Conservation (phyloP, 75 land plant species). For the Isoetes taiwanensis region DNA sequence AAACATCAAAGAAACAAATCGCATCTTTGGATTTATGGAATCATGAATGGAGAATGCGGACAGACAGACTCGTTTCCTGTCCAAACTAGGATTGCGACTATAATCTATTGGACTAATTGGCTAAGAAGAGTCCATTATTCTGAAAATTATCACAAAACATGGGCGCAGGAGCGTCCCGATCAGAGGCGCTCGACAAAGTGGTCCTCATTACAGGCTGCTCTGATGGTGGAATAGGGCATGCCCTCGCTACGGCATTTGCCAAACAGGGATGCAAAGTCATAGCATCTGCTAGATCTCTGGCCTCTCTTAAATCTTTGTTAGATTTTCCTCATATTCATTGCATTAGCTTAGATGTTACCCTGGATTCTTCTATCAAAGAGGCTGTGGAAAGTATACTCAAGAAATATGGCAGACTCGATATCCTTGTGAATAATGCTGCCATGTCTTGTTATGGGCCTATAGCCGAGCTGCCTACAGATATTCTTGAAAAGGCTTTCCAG, state of each 20-base stretch:
- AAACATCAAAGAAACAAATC: no score
- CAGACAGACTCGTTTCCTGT: no score
- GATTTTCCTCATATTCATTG: no score
- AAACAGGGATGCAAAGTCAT: slow-evolving; percentile 43
- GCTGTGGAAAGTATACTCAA: slow-evolving; percentile 28
- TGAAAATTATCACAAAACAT: no score
- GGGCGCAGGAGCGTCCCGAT: background rate
- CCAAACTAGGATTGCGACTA: no score
- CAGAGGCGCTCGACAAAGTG: slow-evolving; percentile 14
- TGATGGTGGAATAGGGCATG: slow-evolving; percentile 77
- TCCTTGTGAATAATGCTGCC: slow-evolving; percentile 87
- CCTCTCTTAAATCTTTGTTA: no score
- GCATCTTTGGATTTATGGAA: no score
- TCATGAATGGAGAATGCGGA: no score
- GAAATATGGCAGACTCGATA: slow-evolving; percentile 57
- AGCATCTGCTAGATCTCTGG: slow-evolving; percentile 49
- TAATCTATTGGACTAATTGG: no score
- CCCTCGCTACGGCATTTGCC: slow-evolving; percentile 66
- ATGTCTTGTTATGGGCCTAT: slow-evolving; percentile 65
- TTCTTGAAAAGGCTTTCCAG: slow-evolving; percentile 36
- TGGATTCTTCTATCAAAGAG: background rate
- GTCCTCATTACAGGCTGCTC: slow-evolving; percentile 89
- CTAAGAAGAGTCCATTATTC: no score
- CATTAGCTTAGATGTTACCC: background rate
- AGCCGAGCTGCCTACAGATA: slow-evolving; percentile 56